A percentile compares a stretch with the other conserved stretches of the same genome.
These are phyloP conservation scores for Porphyrellus cyaneotinctus DNA, from an alignment of 768 basidiomycete species.

Conservation along the genomic window DNA sequence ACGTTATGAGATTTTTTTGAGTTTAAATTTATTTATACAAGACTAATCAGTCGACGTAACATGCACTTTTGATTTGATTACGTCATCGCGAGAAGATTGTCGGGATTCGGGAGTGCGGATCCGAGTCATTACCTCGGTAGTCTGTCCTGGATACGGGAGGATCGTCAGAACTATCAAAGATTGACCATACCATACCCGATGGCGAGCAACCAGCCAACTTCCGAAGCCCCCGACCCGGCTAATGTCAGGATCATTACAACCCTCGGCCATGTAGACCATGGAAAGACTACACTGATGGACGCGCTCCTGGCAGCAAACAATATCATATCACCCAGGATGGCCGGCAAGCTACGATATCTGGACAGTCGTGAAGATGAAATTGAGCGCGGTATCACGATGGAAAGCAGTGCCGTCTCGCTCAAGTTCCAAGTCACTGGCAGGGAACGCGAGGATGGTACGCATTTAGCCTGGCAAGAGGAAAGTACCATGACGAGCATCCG, in stretches of 20 bases:
- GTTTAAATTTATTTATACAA: no score
- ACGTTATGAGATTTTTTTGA: no score
- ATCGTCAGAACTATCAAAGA: not conserved
- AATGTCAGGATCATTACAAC: conserved; percentile 79
- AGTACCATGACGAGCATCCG: conserved; percentile 33
- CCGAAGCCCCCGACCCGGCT: conserved; percentile 29
- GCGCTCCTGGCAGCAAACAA: conserved; percentile 94
- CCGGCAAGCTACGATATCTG: conserved; percentile 92
- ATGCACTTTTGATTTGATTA: no score
- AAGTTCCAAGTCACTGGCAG: conserved; percentile 84
- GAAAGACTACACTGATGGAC: conserved; percentile 95
- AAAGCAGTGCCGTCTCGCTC: conserved; percentile 90
- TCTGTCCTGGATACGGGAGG: not conserved
- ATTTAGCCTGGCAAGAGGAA: conserved; percentile 1
- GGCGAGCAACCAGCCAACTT: conserved; percentile 16
- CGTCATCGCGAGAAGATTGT: no score
- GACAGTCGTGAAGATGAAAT: conserved; percentile 97
- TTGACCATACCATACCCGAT: conserved; percentile 12
- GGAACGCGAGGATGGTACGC: conserved; percentile 61
- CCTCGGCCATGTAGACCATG: conserved; percentile 91
- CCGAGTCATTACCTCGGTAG: no score
- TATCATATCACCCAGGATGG: conserved; percentile 92
- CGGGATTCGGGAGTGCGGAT: no score
- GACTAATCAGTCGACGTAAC: no score
- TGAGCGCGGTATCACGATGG: conserved; percentile 98